Percentiles rank a stretch among this genome's conserved stretches.
These are phyloP conservation scores for Solanum gracilifrons DNA, from an alignment of 257 asterid genomes.

Conservation along the genomic window DNA sequence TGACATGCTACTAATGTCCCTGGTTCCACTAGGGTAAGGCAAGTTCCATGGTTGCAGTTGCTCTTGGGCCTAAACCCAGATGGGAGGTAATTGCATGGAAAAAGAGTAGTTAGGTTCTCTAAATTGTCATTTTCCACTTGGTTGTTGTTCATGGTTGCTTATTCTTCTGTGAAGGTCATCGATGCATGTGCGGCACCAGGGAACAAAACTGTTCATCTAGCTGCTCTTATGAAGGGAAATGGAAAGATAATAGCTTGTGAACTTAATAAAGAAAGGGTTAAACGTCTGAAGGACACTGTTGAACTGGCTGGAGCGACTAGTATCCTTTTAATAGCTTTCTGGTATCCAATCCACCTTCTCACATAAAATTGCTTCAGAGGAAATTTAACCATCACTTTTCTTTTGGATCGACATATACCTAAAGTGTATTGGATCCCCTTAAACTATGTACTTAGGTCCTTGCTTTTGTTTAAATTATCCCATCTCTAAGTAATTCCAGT, in stretches of 20 bases:
- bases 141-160: neutral
- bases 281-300: constrained; percentile 48
- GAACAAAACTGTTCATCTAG: constrained; percentile 89
- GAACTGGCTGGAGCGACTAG: constrained; percentile 71
- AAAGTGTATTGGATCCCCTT: neutral
- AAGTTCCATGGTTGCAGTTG: constrained; percentile 86
- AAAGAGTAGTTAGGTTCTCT: neutral
- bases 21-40: constrained; percentile 61
- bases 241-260: constrained; percentile 89
- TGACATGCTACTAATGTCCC: neutral
- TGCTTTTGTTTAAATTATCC: neutral
- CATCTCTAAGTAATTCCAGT: neutral
- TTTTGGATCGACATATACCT: neutral
- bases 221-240: constrained; percentile 79
- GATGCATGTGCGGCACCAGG: constrained; percentile 99
- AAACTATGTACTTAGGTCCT: neutral
- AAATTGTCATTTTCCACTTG: neutral
- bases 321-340: constrained; percentile 40
- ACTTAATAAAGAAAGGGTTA: constrained; percentile 62
- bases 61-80: constrained; percentile 75
- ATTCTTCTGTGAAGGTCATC: constrained; percentile 56
- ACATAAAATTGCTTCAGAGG: neutral
- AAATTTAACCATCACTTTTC: neutral
- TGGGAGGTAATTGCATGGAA: constrained; percentile 52
- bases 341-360: neutral